Percentiles rank a stretch among this genome's conserved stretches.
Conservation (phyloP, 805 yeast species). For the Candida anglica region DNA sequence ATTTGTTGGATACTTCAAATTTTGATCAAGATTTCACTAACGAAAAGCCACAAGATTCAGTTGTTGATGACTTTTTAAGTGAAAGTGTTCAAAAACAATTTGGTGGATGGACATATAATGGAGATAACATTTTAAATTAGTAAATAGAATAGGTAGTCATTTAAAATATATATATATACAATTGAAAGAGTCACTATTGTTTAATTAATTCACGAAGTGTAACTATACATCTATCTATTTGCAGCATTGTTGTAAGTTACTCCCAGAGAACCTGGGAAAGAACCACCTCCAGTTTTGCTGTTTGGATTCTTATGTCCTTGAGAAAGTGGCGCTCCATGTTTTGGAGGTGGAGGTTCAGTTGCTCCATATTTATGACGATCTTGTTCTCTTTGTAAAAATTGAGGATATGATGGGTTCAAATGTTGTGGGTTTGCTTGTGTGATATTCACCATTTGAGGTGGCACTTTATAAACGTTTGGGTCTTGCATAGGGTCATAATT, state of each 20-base stretch:
- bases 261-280: slow-evolving; percentile 36
- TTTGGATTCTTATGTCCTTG: slow-evolving; percentile 17
- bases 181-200: neutral
- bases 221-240: slow-evolving; percentile 17
- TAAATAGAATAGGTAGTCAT: neutral
- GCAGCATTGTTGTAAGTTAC: slow-evolving; percentile 34
- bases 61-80: slow-evolving; percentile 85
- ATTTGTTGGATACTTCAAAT: slow-evolving; percentile 85
- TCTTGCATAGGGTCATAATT: slow-evolving; percentile 17
- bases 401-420: slow-evolving; percentile 33
- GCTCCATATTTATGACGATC: slow-evolving; percentile 22
- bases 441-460: slow-evolving; percentile 34
- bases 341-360: slow-evolving; percentile 13
- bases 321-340: slow-evolving; percentile 33
- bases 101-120: slow-evolving; percentile 98
- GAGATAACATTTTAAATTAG: slow-evolving; percentile 37
- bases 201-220: no score
- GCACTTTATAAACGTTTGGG: slow-evolving; percentile 24
- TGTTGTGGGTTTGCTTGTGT: slow-evolving; percentile 32
- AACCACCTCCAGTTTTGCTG: slow-evolving; percentile 21
- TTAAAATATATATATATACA: neutral
- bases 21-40: slow-evolving; percentile 89
- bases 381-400: slow-evolving; percentile 27
- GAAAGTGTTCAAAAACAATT: slow-evolving; percentile 97
- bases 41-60: slow-evolving; percentile 92